Evolutionary conservation across 2,329 filamentous ascomycete genomes (phyloP).

Genomic region (Ascocoryne sarcoides): DNA sequence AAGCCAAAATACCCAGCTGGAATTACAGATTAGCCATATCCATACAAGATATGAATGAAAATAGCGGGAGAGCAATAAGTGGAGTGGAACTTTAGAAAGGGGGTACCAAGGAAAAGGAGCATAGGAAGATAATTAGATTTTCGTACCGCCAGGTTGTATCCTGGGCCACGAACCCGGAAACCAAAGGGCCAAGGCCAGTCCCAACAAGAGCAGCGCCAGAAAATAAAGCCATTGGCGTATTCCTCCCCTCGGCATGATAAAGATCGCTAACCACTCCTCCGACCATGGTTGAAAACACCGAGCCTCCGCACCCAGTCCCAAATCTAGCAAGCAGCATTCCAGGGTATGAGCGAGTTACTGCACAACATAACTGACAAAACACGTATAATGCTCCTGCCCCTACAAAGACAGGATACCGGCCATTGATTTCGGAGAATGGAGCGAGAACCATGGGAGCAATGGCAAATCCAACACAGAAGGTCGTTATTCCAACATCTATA

Average conservation of each 20-base stretch:
- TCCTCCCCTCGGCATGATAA: slow-evolving; percentile 68
- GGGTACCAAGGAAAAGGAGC: no score
- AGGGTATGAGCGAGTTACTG: slow-evolving; percentile 57
- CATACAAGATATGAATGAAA: no score
- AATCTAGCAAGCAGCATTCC: slow-evolving; percentile 72
- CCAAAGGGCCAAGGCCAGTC: slow-evolving; percentile 69
- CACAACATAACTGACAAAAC: slow-evolving; percentile 62
- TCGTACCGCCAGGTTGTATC: slow-evolving; percentile 54
- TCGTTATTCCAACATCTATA: slow-evolving; percentile 67
- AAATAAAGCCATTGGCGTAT: slow-evolving; percentile 85
- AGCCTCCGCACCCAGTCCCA: slow-evolving; percentile 67
- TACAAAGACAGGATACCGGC: slow-evolving; percentile 74
- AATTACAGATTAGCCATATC: no score
- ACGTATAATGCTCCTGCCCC: slow-evolving; percentile 64
- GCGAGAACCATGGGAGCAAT: slow-evolving; percentile 81
- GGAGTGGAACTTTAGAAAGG: no score
- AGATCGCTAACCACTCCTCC: slow-evolving; percentile 88
- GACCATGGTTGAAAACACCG: slow-evolving; percentile 78
- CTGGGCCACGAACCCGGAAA: slow-evolving; percentile 60
- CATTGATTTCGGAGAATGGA: slow-evolving; percentile 82
- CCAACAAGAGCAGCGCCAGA: slow-evolving; percentile 70
- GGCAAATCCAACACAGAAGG: slow-evolving; percentile 74
- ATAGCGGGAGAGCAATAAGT: no score
- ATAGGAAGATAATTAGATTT: no score
- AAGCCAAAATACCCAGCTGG: slow-evolving; percentile 69